Base-by-base conservation (phyloP, 306 rosid genomes). In the Mimosa pudica region DNA sequence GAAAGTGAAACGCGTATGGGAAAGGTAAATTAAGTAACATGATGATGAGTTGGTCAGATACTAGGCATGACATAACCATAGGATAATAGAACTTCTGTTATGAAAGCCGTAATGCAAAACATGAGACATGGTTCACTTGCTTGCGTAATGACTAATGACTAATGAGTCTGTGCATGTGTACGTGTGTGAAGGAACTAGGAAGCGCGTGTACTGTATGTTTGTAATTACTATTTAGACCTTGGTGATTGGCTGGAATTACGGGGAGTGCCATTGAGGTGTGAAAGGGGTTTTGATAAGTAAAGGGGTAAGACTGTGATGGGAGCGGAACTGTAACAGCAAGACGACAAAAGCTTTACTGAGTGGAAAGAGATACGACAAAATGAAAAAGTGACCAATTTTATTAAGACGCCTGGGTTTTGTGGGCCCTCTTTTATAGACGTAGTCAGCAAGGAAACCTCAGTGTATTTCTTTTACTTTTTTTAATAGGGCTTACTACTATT, bases 371-470 rank as follows among this genome's bases (percentile, higher is more conserved):
- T 61, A 48, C 2, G 1, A 55, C 61, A 55, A 55, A 55, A 8
- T n/a, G 10, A n/a, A 52, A 55, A 55, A 55, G 1, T 55, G 30
- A 2, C 88, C 44, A 89, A 88, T 88, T 33, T 14, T 0, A 2
- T 10, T 1, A 0, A 1, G 80, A 70, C 88, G 84, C 89, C 80
- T 82, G 83, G 63, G 12, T 57, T 52, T 10, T 7, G 62, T 18
- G 33, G 63, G 48, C 24, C 3, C 2, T 57, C 33, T 14, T 76
- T 2, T 55, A 72, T 63, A 77, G 80, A 74, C 89, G 80, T 83
- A 81, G 67, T 24, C 67, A 44, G 49, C 78, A 86, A 83, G 89
- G 79, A 83, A 83, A 77, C 86, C 2, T 2, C 11, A 6, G 33
- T 8, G 32, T 17, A 0, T 54, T 54, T 7, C 60, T 3, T 4